Evolutionary conservation across 2,329 filamentous ascomycete species (phyloP), one percentile per base, ranked within the genome.

Genomic region (Biscogniauxia sp.): DNA sequence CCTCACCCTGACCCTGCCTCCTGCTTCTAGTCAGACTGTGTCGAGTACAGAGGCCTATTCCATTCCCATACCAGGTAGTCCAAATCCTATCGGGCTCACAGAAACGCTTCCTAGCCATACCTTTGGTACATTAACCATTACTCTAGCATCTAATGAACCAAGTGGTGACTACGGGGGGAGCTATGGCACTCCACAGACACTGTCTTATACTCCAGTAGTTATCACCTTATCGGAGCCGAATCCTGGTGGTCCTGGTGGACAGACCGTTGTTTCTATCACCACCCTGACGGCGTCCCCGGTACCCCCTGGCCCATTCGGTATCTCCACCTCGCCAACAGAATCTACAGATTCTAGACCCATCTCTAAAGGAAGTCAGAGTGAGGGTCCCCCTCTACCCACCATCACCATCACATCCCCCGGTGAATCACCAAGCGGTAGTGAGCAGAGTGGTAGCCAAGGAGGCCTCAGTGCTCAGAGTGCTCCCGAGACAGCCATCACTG

Each of bases 371-470:
- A 63, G 60, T 25, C 49, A 64, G 19, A 60, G 64, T 32, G 63
- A 64, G 11, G 61, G 53, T 54, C 54, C 66, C 17, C 64, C 66
- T 54, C 55, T 67, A 20, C 61, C 66, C 56, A 72, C 70, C 20
- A 60, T 72, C 53, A 72, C 70, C 11, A 61, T 72, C 59, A 71
- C 70, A 53, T 61, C 65, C 26, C 66, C 68, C 54, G 63, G 61
- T 8, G 62, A 26, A 11, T 64, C 66, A 25, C 57, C 68, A 57
- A 61, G 59, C 59, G 61, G 60, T 57, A 55, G 50, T 17, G 32
- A 19, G 15, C 23, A 54, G 23, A 17, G 53, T 50, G 61, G 59
- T 20, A 51, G 54, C 45, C 55, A 55, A 20, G 50, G 54, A 32
- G 53, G 53, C 17, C 51, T 55, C 20, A 55, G 37, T 9, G 41